Conservation (phyloP, 176 grass and related monocot genomes). For the Oryza longistaminata region DNA sequence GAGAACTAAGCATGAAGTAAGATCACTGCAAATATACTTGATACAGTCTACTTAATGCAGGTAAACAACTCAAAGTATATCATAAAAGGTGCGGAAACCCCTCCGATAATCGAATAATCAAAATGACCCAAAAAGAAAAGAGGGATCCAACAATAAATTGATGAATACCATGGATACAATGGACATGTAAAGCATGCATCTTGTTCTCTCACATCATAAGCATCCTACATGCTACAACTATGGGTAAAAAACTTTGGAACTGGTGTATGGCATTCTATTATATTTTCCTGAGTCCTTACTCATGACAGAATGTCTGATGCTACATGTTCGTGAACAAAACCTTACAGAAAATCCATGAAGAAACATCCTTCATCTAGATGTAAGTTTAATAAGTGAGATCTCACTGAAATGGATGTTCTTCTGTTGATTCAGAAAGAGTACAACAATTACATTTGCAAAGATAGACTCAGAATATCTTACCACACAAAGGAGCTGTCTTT, state of each 20-base stretch:
- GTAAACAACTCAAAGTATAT: background rate
- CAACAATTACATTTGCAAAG: background rate
- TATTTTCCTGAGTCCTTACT: background rate
- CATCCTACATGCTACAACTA: background rate
- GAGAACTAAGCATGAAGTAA: background rate
- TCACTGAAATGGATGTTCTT: background rate
- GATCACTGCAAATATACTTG: background rate
- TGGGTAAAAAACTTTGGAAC: background rate
- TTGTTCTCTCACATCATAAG: background rate
- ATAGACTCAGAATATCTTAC: constrained; percentile 38
- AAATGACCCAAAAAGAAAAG: background rate
- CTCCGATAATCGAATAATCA: background rate
- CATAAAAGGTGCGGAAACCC: background rate
- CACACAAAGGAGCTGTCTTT: constrained; percentile 88
- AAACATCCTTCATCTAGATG: constrained; percentile 28
- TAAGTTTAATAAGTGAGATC: background rate
- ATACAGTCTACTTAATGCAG: background rate
- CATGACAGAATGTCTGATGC: background rate
- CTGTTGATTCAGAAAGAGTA: constrained; percentile 23
- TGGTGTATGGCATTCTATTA: background rate
- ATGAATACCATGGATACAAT: background rate
- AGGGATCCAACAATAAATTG: constrained; percentile 1
- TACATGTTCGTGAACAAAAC: constrained; percentile 8
- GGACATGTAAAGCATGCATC: constrained; percentile 4
- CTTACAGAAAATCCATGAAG: background rate